Conservation (phyloP, 345 rosid genomes). For the Syzygium jambos region DNA sequence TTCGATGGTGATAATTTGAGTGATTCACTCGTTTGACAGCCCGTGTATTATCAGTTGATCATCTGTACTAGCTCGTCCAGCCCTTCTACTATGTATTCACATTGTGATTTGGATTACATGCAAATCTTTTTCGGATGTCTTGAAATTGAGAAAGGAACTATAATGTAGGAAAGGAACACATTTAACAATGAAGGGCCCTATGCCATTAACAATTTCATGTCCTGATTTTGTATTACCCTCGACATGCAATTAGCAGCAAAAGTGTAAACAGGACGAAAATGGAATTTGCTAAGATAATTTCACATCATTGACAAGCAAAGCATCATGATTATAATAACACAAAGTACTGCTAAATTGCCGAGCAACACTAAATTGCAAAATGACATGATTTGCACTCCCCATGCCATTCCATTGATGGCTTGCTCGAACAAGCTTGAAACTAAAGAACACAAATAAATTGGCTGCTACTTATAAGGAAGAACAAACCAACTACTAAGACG, state of each 20-base stretch:
- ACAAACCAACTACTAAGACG: neutral
- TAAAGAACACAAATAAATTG: too few species aligned
- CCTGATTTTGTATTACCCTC: too few species aligned
- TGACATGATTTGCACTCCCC: neutral
- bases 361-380: neutral
- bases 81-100: too few species aligned
- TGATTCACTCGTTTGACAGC: too few species aligned
- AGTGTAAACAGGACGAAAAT: neutral
- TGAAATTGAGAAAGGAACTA: too few species aligned
- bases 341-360: neutral
- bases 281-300: neutral
- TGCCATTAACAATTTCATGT: neutral
- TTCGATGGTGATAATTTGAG: too few species aligned
- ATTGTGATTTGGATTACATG: too few species aligned
- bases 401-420: neutral
- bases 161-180: neutral
- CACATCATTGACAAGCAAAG: neutral
- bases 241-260: neutral
- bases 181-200: neutral
- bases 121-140: accelerated
- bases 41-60: too few species aligned
- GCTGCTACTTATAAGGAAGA: too few species aligned
- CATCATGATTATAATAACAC: neutral
- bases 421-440: neutral
- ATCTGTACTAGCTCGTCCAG: too few species aligned